Evolutionary conservation across 1,284 basidiomycete genomes (phyloP), one percentile per base, ranked within the genome.

Genomic region (Ceratobasidium sp.): DNA sequence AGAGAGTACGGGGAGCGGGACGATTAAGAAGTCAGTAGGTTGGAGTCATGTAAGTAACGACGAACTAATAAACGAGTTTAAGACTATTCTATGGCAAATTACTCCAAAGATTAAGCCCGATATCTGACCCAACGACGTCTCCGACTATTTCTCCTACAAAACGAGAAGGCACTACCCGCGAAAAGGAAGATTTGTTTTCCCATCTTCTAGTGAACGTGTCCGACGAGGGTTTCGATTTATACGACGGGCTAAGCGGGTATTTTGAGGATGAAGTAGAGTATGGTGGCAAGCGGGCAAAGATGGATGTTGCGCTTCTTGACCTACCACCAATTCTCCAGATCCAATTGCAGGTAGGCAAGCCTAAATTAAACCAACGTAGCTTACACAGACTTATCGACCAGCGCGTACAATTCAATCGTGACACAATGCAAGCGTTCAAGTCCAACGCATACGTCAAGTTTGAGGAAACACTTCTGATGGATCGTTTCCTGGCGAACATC

Each of bases 371-470:
- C 14, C 16, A 10, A 32, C 21, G 34, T 6, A n/a, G 57, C 28
- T 16, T 6, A 26, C 6, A 14, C 26, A 55, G 5, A 26, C 60
- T 46, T 2, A 43, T 41, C 16, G 32, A 10, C n/a, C 76, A 98
- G 92, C 87, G 97, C 74, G 97, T 96, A 0, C 97, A 98, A 88
- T 99, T 97, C 82, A 96, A 99, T 79, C 87, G 94, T 16, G 90
- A 92, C 76, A 92, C 90, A 0, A 84, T 92, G 72, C 90, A 95
- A 75, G 90, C 96, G 18, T 96, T 92, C 83, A 99, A 99, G 81
- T 96, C 93, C 10, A 97, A 99, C 79, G 95, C 94, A 0, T 97
- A 96, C 78, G 89, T 99, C 76, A 92, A 91, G 77, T 97, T 97
- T 78, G 89, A 85, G 4, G 92, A 97, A 79, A 91, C 88, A 12